Base-by-base conservation (phyloP, 2,329 filamentous ascomycete species). In the Botrytis squamosa region DNA sequence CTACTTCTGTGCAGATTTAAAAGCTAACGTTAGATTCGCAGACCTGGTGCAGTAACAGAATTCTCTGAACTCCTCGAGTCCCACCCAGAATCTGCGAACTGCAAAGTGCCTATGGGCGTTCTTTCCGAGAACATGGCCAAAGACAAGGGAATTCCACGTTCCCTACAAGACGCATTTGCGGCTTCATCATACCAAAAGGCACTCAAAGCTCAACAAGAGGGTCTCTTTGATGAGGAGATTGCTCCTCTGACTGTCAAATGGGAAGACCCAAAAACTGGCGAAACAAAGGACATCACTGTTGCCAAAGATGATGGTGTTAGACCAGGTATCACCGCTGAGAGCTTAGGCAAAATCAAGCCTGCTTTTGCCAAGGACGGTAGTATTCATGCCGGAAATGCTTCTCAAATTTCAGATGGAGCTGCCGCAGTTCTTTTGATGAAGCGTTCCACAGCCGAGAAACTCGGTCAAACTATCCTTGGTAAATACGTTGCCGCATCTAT, bases 341-440 rank as follows among this genome's bases (percentile, higher is more conserved):
- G 91, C 1, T 90, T 98, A n/a, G 87, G 85, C 84, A 98, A 98
- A 89, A 97, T 98, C 83, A 90, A 89, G 76, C 89, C 95, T 25
- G 94, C 95, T 20, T 98, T 98, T 81, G 90, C 93, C 77, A 94
- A 97, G 84, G 92, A 96, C 80, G 96, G 96, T 62, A 91, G 89
- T 80, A 98, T 98, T 85, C 95, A 98, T 86, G 96, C 94, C 74
- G 96, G 96, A 79, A 99, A 98, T 83, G 95, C 96, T 42, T 94
- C 91, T 71, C 96, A 98, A 85, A 94, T 99, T 82, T 96, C 93
- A 44, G 94, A 99, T 84, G 96, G 96, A 77, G 96, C 96, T 36
- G 95, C 96, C 44, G 96, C 96, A 66, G 95, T 98, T 10, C 88
- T 98, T 64, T 87, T 99, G 81, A 98, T 98, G 96, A 94, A 93